Evolutionary conservation across 108 stramenopile species (phyloP).

Genomic region (Skeletonema menzelii): DNA sequence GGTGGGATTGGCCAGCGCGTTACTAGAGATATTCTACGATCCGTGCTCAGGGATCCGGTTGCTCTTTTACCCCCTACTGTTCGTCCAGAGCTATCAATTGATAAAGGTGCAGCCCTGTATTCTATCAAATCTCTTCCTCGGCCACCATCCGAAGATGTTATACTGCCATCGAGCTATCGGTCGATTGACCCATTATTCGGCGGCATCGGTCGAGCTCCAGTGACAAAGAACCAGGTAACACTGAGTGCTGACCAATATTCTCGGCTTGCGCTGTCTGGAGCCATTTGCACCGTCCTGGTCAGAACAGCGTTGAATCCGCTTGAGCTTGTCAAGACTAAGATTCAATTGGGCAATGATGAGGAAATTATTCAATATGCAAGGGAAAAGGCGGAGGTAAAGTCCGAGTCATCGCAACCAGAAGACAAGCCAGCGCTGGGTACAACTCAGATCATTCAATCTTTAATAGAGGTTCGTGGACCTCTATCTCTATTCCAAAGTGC

Average conservation of each 20-base stretch:
- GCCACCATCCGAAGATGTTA: conserved; percentile 19
- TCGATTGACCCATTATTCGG: conserved; percentile 87
- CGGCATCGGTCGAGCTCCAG: conserved; percentile 72
- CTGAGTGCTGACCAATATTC: conserved; percentile 71
- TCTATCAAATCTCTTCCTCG: conserved; percentile 59
- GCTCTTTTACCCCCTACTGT: conserved; percentile 61
- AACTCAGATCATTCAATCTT: conserved; percentile 55
- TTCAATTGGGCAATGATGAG: conserved; percentile 78
- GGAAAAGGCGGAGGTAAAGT: conserved; percentile 14
- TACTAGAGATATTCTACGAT: conserved; percentile 32
- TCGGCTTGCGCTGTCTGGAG: conserved; percentile 76
- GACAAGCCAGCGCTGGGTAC: conserved; percentile 47
- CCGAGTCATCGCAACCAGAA: background rate
- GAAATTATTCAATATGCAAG: conserved; percentile 57
- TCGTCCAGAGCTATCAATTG: conserved; percentile 50
- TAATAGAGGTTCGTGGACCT: conserved; percentile 69
- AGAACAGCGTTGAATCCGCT: conserved; percentile 84
- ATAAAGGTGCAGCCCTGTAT: conserved; percentile 33
- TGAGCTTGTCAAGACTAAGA: conserved; percentile 89
- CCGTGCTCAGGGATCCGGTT: conserved; percentile 57
- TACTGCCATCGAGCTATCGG: conserved; percentile 54
- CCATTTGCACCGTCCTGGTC: conserved; percentile 82
- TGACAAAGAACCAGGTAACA: conserved; percentile 67
- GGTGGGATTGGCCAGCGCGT: conserved; percentile 5
- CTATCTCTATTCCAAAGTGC: conserved; percentile 81